Base-by-base conservation (phyloP, 129 eudicot genomes). In the Pulicaria dysenterica region DNA sequence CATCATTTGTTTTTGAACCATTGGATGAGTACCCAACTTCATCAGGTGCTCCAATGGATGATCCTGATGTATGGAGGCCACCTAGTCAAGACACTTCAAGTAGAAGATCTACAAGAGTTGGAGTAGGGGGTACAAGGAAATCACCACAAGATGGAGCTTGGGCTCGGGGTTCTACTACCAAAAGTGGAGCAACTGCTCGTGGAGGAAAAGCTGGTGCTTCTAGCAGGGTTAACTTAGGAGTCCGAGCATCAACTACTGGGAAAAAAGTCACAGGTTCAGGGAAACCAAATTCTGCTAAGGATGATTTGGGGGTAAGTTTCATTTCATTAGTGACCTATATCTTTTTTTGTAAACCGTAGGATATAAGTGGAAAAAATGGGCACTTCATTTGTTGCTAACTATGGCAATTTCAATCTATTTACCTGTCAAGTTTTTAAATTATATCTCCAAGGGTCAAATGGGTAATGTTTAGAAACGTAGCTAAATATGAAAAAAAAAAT, bases 61-160 rank as follows among this genome's bases (percentile, higher is more conserved):
- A 94, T 68, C 99, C 97, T 57, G 99, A 94, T 76, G 91, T 94
- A 53, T 94, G 99, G 99, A 90, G 99, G 73, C 99, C 97, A 9
- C 99, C 99, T 11, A 90, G 81, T 82, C 90, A 94, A 45, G 99
- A 94, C 51, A 67, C 85, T 50, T 46, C 92, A 43, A 84, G 72
- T 53, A 84, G 96, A 78, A 88, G 97, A 70, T 80, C 99, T 6
- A 56, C 86, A 49, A 90, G 97, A 85, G 68, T 81, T 4, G 95
- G 93, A 72, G 91, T 77, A 77, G 84, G 73, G 53, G 94, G 96
- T 44, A 73, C 73, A 56, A 83, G 91, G 57, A 94, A 90, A 77
- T 82, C 89, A 57, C 58, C 88, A 42, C 97, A 90, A 77, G 97
- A 94, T 71, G 96, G 86, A 40, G 82, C 80, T 75, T 94, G 97